These are phyloP conservation scores for Colletotrichum cereale DNA, from an alignment of 2,329 filamentous ascomycete genomes.

Conservation along the genomic window DNA sequence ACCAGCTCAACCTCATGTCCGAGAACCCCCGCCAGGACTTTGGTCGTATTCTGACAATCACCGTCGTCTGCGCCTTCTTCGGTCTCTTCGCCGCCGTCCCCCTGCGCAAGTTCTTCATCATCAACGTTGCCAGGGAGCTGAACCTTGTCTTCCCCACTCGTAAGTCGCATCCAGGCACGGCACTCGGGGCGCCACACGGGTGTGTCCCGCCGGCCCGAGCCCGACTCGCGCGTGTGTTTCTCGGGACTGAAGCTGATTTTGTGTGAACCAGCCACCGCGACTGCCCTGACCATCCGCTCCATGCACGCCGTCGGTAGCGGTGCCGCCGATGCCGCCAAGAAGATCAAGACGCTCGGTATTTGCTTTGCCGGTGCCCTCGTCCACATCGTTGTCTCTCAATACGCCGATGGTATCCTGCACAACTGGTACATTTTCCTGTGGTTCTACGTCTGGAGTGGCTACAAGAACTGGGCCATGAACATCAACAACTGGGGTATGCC, in stretches of 20 bases:
- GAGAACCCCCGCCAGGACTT: constrained; percentile 67
- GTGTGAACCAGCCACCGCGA: constrained; percentile 60
- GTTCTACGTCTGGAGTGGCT: constrained; percentile 67
- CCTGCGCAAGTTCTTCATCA: constrained; percentile 76
- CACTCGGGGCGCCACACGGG: background rate
- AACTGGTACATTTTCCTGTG: constrained; percentile 67
- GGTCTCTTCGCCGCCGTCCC: constrained; percentile 73
- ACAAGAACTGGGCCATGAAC: constrained; percentile 62
- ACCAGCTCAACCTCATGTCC: constrained; percentile 64
- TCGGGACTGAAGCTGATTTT: background rate
- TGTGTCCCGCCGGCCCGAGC: background rate
- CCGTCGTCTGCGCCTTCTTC: constrained; percentile 72
- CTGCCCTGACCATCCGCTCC: constrained; percentile 70
- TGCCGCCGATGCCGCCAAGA: constrained; percentile 64
- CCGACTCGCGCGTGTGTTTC: background rate
- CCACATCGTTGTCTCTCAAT: constrained; percentile 68
- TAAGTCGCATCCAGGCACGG: background rate
- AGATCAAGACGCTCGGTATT: constrained; percentile 66
- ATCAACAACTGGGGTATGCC: constrained; percentile 67
- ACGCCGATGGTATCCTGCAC: constrained; percentile 71
- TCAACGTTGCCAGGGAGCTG: constrained; percentile 72
- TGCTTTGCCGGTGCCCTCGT: constrained; percentile 64
- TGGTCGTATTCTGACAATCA: constrained; percentile 68
- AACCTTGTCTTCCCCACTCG: constrained; percentile 69
- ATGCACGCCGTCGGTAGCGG: constrained; percentile 70